Conservation (phyloP, 331 rosid species). For the Rosa hybrid region DNA sequence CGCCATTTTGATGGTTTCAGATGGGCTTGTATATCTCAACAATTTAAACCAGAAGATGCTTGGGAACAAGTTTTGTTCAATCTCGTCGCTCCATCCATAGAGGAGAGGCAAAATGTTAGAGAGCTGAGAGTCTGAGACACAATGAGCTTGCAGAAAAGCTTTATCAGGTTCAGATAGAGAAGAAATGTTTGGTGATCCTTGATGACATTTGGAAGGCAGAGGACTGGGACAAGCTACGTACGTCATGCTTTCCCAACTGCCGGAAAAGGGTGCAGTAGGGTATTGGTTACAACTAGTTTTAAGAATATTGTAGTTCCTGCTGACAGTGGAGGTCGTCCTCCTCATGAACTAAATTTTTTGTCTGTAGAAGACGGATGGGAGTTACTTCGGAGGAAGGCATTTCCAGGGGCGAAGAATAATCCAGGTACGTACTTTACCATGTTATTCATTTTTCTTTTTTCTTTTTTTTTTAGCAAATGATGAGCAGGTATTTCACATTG, state of each 20-base stretch:
- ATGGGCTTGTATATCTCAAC: slow-evolving; percentile 1
- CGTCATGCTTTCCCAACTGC: slow-evolving; percentile 21
- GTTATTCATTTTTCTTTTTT: neutral
- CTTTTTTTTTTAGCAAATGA: no score
- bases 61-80: neutral
- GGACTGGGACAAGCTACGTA: slow-evolving; percentile 24
- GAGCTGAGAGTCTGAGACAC: slow-evolving; percentile 38
- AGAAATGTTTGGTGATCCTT: slow-evolving; percentile 24
- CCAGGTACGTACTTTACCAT: neutral
- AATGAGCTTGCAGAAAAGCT: slow-evolving; percentile 45
- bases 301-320: no score
- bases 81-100: neutral
- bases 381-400: slow-evolving; percentile 41
- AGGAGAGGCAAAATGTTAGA: slow-evolving; percentile 51
- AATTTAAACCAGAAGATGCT: neutral
- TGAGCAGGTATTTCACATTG: no score
- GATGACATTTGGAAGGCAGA: slow-evolving; percentile 37
- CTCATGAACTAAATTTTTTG: slow-evolving; percentile 38
- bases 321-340: neutral
- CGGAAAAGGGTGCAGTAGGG: slow-evolving; percentile 15
- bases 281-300: slow-evolving; percentile 35
- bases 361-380: slow-evolving; percentile 47
- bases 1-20: neutral
- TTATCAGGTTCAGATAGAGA: neutral
- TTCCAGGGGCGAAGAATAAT: slow-evolving; percentile 26